Base-by-base conservation (phyloP, 2,329 filamentous ascomycete species). In the Fusarium robinianum region DNA sequence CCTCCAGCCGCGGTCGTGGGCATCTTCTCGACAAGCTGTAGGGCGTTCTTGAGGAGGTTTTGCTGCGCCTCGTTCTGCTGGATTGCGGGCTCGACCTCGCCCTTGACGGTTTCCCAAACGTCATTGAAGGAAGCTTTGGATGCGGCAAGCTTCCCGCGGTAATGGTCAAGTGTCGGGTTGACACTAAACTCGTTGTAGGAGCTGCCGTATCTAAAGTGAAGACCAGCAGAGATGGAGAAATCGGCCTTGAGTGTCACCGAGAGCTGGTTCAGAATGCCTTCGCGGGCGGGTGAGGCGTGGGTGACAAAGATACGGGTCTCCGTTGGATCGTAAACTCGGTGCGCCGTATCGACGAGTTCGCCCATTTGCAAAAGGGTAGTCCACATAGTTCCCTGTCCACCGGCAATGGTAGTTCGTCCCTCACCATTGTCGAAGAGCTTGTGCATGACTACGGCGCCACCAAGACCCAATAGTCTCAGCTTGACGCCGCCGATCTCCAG, bases 151-250 rank as follows among this genome's bases (percentile, higher is more conserved):
- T 99, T 99, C 66, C 94, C 95, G 47, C 95, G 90, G 72, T 99
- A 99, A 72, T 99, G 94, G 63, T 99, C 94, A 41, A 99, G 78
- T 0, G 92, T 96, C 3, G 94, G 95, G 69, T 99, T 99, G 65
- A 99, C 94, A 55, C 91, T 96, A 73, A 99, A 99, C 69, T 99
- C 95, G 72, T 99, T 99, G 79, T 99, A 99, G 1, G 95, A 99
- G 70, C 92, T 97, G 55, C 95, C 94, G 60, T 99, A 99, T 55
- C 94, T 83, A 84, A 99, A 99, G 72, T 99, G 94, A 18, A 99
- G 84, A 62, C 94, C 94, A 35, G 94, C 94, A 8, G 94, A 99
- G 63, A 99, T 86, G 16, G 94, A 99, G 71, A 99, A 99, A 67
- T 99, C 94, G 22, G 94, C 91, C 74, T 99, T 99, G 39, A 99